Evolutionary conservation across 768 basidiomycete species (phyloP), one percentile per base, ranked within the genome.

Genomic region (Tricholoma matsutake): DNA sequence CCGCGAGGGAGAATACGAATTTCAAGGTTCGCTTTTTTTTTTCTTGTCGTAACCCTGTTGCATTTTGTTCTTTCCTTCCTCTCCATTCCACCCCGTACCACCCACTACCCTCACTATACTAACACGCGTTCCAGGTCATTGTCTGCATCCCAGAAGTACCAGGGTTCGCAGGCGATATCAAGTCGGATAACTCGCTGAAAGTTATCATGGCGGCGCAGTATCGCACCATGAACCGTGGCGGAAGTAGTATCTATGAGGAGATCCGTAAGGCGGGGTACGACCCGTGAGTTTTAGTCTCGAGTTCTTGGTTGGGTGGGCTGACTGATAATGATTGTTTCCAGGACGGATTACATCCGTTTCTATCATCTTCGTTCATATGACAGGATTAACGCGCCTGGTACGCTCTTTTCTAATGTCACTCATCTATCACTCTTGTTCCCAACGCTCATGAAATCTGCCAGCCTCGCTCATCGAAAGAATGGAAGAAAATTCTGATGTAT

Each of bases 361-460:
- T 98, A 92, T 77, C 94, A 98, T 75, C 81, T 99, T 25, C 84
- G 97, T 31, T 79, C 88, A 1, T 99, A 96, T 70, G 96, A 98
- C 69, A 81, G 95, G 25, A 92, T 96, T 68, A 95, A 94, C 68
- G 87, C 88, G 0, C 89, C 92, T 1, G 75, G 87, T 87, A 62
- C 68, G 83, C 71, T 5, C 13, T n/a, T 35, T 28, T 29, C 52
- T 2, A 35, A 47, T 14, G 1, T 2, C 47, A 14, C 11, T 29
- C 13, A n/a, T 13, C 54, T 18, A 25, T 25, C 22, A 25, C 22
- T 25, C 22, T 16, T 4, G 37, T 8, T 34, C 20, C 22, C 7
- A 51, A 7, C 16, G 32, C 7, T 47, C 1, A 14, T 34, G 34
- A 14, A 7, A 25, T 7, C 32, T 25, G 2, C 32, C 9, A 68